Percentiles rank a stretch among this genome's conserved stretches.
Conservation (phyloP, 805 yeast species). For the Ogataea wickerhamii region DNA sequence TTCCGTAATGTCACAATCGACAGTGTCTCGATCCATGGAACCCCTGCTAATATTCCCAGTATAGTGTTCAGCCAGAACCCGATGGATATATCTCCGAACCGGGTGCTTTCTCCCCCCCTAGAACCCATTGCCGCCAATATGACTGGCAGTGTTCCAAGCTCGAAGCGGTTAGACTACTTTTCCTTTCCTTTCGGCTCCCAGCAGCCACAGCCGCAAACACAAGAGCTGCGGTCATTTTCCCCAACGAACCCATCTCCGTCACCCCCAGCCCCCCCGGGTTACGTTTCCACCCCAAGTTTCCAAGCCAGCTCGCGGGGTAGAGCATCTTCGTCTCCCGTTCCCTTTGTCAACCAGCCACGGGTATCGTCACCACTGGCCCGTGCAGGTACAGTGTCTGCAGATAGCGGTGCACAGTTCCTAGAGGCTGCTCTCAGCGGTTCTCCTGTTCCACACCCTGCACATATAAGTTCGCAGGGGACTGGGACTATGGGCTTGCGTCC, state of each 20-base stretch:
- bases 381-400: conserved; percentile 13
- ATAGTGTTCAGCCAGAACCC: conserved; percentile 12
- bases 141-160: conserved; percentile 55
- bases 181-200: conserved; percentile 4
- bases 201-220: conserved; percentile 7
- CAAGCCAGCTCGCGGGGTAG: conserved; percentile 12
- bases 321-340: conserved; percentile 23
- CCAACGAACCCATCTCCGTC: conserved; percentile 2
- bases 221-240: background rate
- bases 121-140: conserved; percentile 44
- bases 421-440: conserved; percentile 21
- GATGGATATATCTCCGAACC: conserved; percentile 10
- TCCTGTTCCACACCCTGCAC: conserved; percentile 1
- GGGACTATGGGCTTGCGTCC: conserved; percentile 9
- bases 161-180: conserved; percentile 32
- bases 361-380: conserved; percentile 24
- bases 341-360: conserved; percentile 13
- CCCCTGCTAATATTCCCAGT: conserved; percentile 50
- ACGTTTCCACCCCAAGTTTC: conserved; percentile 1
- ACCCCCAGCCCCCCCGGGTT: conserved; percentile 9
- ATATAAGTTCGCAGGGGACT: background rate
- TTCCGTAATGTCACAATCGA: conserved; percentile 79
- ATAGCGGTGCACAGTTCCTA: conserved; percentile 20
- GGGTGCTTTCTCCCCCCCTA: conserved; percentile 9
- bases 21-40: conserved; percentile 69